Evolutionary conservation across 257 asterid genomes (phyloP), one percentile per base, ranked within the genome.

Genomic region (Lithospermum erythrorhizon): DNA sequence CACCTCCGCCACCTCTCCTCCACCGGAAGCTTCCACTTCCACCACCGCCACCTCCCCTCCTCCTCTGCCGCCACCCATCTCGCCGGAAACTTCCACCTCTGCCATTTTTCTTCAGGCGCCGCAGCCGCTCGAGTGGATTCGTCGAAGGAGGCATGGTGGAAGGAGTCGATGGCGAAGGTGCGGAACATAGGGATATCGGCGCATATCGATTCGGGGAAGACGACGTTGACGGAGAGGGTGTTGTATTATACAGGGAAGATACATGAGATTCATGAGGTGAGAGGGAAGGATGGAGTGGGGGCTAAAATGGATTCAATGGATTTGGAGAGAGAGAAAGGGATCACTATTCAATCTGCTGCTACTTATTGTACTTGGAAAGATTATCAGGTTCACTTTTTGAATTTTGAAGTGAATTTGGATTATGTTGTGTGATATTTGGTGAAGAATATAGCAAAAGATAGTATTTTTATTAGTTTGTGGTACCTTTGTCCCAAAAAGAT

Each of bases 261-360:
- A 79, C 97, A 89, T 71, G 95, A 90, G 82, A 87, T 90, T 55
- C 98, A 90, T 45, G 98, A 93, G 79, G 98, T 93, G 15, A 68
- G 96, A 52, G 98, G 98, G 67, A 93, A 71, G 79, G 98, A 93
- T 73, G 97, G 98, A 51, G 94, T 93, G 27, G 98, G 98, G 7
- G 98, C 98, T 25, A 93, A 93, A 62, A 93, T 93, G 99, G 99
- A 93, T 72, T 89, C 97, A 21, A 93, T 89, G 99, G 99, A 89
- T 73, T 83, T 93, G 79, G 99, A 93, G 81, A 83, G 99, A 63
- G 99, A 93, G 72, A 93, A 93, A 67, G 99, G 99, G 75, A 93
- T 93, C 62, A 90, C 98, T 21, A 90, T 93, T 30, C 97, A 93
- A 66, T 89, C 98, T 19, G 98, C 98, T 45, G 98, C 98, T 55